A percentile compares a stretch with the other conserved stretches of the same genome.
Conservation (phyloP, 371 early-diverging fungal genomes). For the Saksenaea oblongispora region DNA sequence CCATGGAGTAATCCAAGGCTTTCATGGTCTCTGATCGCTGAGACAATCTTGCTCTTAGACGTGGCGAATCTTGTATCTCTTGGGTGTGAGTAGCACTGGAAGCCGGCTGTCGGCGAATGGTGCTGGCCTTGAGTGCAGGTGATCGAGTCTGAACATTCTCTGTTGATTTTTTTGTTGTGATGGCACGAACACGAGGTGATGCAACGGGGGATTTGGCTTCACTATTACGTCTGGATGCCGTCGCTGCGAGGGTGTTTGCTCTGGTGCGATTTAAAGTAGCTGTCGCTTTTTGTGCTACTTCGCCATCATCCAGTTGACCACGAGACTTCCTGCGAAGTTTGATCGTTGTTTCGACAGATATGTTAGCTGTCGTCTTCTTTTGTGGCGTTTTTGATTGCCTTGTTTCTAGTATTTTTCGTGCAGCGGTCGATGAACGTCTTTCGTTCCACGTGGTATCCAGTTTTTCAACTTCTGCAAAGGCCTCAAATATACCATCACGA, state of each 20-base stretch:
- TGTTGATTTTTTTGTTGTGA: slow-evolving; percentile 23
- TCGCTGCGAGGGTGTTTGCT: neutral
- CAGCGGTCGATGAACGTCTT: slow-evolving; percentile 6
- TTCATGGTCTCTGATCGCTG: neutral
- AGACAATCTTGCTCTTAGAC: neutral
- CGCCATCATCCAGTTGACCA: neutral
- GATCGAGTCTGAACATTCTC: slow-evolving; percentile 8
- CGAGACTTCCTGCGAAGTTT: slow-evolving; percentile 11
- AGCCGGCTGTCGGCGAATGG: slow-evolving; percentile 1
- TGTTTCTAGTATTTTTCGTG: slow-evolving; percentile 5
- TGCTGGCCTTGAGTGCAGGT: neutral
- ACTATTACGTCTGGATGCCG: neutral
- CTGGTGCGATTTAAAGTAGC: neutral
- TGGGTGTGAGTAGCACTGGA: neutral
- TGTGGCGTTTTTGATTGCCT: neutral
- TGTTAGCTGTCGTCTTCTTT: neutral
- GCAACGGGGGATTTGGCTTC: slow-evolving; percentile 9
- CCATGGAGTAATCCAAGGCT: neutral
- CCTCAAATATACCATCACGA: slow-evolving; percentile 30
- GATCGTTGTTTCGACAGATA: neutral
- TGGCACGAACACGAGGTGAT: slow-evolving; percentile 25
- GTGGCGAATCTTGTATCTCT: neutral
- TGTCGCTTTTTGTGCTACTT: neutral
- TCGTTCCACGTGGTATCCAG: neutral
- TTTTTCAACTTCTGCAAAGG: slow-evolving; percentile 33